These are phyloP conservation scores for Teunomyces tritomae DNA, from an alignment of 805 yeast species.

Conservation along the genomic window DNA sequence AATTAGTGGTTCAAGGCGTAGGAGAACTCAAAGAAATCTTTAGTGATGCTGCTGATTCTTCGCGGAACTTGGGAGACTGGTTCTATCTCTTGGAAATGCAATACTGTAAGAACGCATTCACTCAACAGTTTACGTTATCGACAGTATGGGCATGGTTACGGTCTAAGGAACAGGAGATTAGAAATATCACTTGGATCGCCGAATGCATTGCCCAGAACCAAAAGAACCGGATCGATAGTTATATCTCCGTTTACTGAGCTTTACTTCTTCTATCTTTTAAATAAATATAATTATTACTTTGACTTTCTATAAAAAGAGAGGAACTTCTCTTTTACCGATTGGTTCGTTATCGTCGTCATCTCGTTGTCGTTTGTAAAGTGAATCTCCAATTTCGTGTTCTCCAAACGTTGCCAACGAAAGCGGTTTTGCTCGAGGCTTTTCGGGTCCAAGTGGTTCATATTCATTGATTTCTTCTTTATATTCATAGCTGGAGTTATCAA, in stretches of 20 bases:
- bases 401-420: constrained; percentile 26
- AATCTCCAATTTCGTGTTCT: constrained; percentile 4
- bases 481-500: constrained; percentile 27
- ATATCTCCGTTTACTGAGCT: constrained; percentile 74
- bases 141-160: constrained; percentile 97
- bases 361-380: constrained; percentile 3
- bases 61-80: constrained; percentile 86
- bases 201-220: constrained; percentile 99
- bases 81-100: constrained; percentile 92
- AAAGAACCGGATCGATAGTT: constrained; percentile 87
- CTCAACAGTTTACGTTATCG: constrained; percentile 90
- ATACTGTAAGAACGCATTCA: constrained; percentile 85
- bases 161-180: constrained; percentile 92
- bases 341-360: not conserved
- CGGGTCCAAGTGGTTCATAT: constrained; percentile 6
- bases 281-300: not conserved
- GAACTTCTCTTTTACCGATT: constrained; percentile 27
- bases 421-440: constrained; percentile 8
- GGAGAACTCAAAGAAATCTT: constrained; percentile 65
- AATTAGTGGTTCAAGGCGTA: constrained; percentile 57
- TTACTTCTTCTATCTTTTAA: not conserved
- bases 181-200: constrained; percentile 99
- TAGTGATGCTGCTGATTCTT: constrained; percentile 31
- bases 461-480: constrained; percentile 13
- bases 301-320: constrained; percentile 33